Conservation (phyloP, 768 basidiomycete genomes). For the Porphyrellus cyaneotinctus region DNA sequence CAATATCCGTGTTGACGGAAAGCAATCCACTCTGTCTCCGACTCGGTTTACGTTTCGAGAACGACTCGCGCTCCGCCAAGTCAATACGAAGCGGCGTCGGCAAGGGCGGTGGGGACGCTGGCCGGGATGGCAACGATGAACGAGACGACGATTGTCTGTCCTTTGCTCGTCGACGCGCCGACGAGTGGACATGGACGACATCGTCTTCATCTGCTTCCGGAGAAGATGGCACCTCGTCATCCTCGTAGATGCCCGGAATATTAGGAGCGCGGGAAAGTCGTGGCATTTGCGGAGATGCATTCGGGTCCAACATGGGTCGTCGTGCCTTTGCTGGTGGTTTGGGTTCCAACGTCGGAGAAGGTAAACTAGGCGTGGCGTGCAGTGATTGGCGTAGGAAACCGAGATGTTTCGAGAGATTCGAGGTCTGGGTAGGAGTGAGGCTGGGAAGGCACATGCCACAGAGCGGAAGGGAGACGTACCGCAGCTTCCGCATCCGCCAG, state of each 20-base stretch:
- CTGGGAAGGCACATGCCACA: conserved; percentile 16
- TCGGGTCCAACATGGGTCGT: conserved; percentile 42
- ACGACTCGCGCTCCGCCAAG: conserved; percentile 34
- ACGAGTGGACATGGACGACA: conserved; percentile 36
- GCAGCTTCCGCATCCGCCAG: conserved; percentile 72
- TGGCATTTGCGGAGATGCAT: conserved; percentile 45
- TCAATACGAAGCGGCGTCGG: conserved; percentile 32
- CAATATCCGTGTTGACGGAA: conserved; percentile 34
- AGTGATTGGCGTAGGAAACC: conserved; percentile 60
- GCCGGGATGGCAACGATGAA: conserved; percentile 44
- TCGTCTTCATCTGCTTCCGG: conserved; percentile 41
- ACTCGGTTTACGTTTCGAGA: conserved; percentile 22
- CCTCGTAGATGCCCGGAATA: conserved; percentile 63
- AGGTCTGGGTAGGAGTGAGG: conserved; percentile 37
- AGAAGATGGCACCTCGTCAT: conserved; percentile 52
- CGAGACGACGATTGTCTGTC: conserved; percentile 47
- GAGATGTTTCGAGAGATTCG: conserved; percentile 62
- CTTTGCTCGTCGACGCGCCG: conserved; percentile 42
- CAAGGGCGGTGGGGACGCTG: conserved; percentile 37
- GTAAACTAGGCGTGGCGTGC: conserved; percentile 36
- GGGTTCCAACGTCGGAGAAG: conserved; percentile 35
- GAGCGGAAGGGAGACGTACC: conserved; percentile 40
- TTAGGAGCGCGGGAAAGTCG: conserved; percentile 64
- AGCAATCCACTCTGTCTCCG: conserved; percentile 54
- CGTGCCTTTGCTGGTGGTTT: conserved; percentile 50